Base-by-base conservation (phyloP, 148 eudicot species). In the Silene latifolia region DNA sequence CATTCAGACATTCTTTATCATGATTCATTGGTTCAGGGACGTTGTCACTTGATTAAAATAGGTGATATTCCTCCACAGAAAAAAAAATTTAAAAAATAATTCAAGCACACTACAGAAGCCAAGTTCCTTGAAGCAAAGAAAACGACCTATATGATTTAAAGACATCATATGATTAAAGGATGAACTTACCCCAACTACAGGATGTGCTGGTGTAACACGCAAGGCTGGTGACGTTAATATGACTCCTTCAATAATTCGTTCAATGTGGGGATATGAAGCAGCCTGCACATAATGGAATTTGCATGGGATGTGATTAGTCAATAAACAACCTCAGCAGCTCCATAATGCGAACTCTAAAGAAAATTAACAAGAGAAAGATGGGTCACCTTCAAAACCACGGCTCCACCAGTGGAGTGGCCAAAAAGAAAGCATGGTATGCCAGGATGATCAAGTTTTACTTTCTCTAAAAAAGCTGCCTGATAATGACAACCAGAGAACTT, bases 321-420 rank as follows among this genome's bases (percentile, higher is more conserved):
- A 25, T 47, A 0, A 75, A 64, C 61, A 18, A 67, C 56, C 56
- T 12, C 20, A 46, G 35, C 10, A 29, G 48, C 3, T 32, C 20
- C 44, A 25, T 4, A 13, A 4, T 5, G 1, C 29, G 15, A 21
- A 39, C 32, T 56, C 68, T 60, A 19, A 56, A 19, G 57, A 13
- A 18, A 25, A 75, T 3, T 23, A 57, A 11, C 5, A 5, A 46
- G 67, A 76, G 13, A 51, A 19, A 32, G 11, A 51, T 8, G 18
- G 11, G 73, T 44, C 24, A 93, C 98, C 88, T 94, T 91, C 72
- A 94, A 76, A 75, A 89, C 88, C 46, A 94, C 91, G 63, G 98
- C 90, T 29, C 93, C 98, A 74, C 98, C 98, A 63, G 98, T 94
- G 63, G 98, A 94, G 78, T 94, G 98, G 79, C 98, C 98, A 86